Evolutionary conservation across 495 filamentous ascomycete species (phyloP), one percentile per base, ranked within the genome.

Genomic region (Lasiosphaeria miniovina): DNA sequence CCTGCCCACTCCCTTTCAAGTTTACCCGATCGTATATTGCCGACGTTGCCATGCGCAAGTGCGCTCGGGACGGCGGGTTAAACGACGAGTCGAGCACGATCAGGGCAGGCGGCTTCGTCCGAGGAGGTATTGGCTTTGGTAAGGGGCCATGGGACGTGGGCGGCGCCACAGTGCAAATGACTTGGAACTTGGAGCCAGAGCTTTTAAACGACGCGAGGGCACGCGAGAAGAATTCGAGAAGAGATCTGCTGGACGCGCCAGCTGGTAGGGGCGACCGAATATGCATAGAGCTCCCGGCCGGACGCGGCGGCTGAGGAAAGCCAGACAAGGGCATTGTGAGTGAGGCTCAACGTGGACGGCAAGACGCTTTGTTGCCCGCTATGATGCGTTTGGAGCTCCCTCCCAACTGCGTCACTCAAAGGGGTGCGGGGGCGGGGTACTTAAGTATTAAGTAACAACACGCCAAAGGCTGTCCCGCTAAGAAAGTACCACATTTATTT

Each of bases 71-170:
- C 9, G 93, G 93, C 14, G 93, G 93, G 68, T 98, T 98, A 83
- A 96, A 98, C 57, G 89, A 93, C 3, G 93, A 95, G 72, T 98
- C 93, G 65, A 98, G 85, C 61, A 98, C 85, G 71, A 92, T 88
- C 64, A 98, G 81, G 3, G 62, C 61, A 0, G 57, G 60, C 0
- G 75, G 71, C 6, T 55, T 65, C 4, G 17, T 36, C 1, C 40
- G 41, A 3, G 76, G 71, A 11, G 69, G 65, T 10, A 68, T 52
- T 0, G 64, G 57, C 6, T 49, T 31, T 5, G 63, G 69, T 4
- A 58, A 49, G 11, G 12, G 41, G 24, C 35, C 38, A 15, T 32
- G 14, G 59, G 17, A 32, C 31, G 64, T 43, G 45, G 64, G 2
- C 65, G 59, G 51, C 66, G 66, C 40, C 63, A 69, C 80, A 6